phyloP scores from a whole-genome alignment of 1,284 basidiomycete species.

The Microstroma glucosiphilum region DNA sequence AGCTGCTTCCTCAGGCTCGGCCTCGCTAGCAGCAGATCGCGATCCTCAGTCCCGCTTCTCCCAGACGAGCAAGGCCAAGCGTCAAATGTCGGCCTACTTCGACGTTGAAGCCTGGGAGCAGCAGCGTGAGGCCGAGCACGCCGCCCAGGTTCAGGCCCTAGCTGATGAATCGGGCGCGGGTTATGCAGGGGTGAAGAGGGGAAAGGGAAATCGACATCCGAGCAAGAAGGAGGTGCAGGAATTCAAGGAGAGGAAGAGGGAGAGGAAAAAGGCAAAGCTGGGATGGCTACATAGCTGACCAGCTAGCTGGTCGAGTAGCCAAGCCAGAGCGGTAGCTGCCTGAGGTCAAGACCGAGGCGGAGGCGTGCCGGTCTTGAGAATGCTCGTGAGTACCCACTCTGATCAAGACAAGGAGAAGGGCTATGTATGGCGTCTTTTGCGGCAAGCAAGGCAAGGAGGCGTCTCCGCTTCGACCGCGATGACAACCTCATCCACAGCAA shows the following conservation, averaged over 20 bases:
- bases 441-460: too few species aligned
- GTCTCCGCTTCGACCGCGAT: too few species aligned
- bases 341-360: too few species aligned
- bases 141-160: background rate
- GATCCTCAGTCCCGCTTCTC: background rate
- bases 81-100: slow-evolving; percentile 15
- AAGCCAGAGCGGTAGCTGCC: too few species aligned
- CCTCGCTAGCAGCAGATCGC: background rate
- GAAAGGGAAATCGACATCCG: slow-evolving; percentile 5
- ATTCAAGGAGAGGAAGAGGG: slow-evolving; percentile 10
- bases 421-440: too few species aligned
- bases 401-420: too few species aligned
- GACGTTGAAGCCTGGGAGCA: slow-evolving; percentile 14
- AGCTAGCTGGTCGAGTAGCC: too few species aligned
- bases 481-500: too few species aligned
- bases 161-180: background rate
- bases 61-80: slow-evolving; percentile 3
- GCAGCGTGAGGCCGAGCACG: slow-evolving; percentile 5
- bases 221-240: slow-evolving; percentile 15
- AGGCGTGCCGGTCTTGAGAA: too few species aligned
- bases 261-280: slow-evolving; percentile 14
- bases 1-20: background rate
- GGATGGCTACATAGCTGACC: slow-evolving; percentile 6
- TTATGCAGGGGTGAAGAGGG: slow-evolving; percentile 3
- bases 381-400: too few species aligned